Conservation (phyloP, 805 yeast species). For the Ogataea haglerorum region DNA sequence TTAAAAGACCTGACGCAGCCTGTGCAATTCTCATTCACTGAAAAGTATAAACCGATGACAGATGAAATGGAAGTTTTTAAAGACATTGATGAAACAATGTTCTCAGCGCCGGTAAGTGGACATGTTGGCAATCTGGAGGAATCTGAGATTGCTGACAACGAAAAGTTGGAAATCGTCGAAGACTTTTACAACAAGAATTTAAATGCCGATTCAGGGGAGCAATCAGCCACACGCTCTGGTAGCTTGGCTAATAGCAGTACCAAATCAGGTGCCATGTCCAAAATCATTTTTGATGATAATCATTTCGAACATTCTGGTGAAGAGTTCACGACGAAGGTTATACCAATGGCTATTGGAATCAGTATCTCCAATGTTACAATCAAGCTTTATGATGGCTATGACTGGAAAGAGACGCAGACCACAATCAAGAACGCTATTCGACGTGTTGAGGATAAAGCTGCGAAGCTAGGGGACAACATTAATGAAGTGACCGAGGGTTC, state of each 20-base stretch:
- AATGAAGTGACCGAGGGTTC: no score
- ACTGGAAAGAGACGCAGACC: constrained; percentile 77
- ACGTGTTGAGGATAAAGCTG: constrained; percentile 51
- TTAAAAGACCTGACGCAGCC: constrained; percentile 72
- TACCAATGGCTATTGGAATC: constrained; percentile 32
- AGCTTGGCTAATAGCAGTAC: constrained; percentile 3
- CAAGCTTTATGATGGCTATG: constrained; percentile 83
- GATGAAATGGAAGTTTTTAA: constrained; percentile 39
- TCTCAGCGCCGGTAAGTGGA: constrained; percentile 1
- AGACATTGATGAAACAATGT: constrained; percentile 39
- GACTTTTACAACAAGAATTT: constrained; percentile 25
- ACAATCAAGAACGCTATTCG: constrained; percentile 64
- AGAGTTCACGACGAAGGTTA: constrained; percentile 6
- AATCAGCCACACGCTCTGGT: constrained; percentile 10
- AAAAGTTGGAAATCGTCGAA: constrained; percentile 26
- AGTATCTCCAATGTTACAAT: constrained; percentile 40
- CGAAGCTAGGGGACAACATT: neutral
- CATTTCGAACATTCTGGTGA: constrained; percentile 16
- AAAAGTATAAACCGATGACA: constrained; percentile 48
- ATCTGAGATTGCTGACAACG: constrained; percentile 1
- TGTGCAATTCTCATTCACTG: constrained; percentile 52
- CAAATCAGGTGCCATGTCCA: constrained; percentile 7
- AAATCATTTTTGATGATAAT: constrained; percentile 21
- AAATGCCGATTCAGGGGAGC: constrained; percentile 14
- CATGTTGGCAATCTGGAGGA: neutral